Base-by-base conservation (phyloP, 768 basidiomycete genomes). In the Mycena maculata region DNA sequence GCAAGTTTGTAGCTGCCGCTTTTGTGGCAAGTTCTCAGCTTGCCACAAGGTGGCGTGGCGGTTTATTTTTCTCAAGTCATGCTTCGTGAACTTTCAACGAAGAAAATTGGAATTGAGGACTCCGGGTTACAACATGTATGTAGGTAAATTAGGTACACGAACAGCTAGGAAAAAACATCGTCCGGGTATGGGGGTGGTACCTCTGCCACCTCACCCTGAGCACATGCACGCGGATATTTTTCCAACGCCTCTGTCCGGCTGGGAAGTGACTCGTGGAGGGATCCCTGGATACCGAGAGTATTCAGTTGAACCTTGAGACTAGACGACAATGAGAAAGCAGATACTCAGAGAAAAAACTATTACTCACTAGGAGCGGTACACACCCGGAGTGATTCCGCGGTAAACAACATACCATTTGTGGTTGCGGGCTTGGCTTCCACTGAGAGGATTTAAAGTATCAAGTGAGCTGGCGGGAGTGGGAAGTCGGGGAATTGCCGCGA, bases 301-400 rank as follows among this genome's bases (percentile, higher is more conserved):
- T 60, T 60, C 2, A 48, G 33, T 18, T 60, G 58, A 18, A 44
- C 13, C 18, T 60, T 47, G 3, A 60, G 36, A 39, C 58, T 60
- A 39, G 41, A 12, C 11, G 20, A 42, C 11, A 18, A n/a, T 42
- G 6, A 42, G 10, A 42, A 15, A 10, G 6, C 11, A 12, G 20
- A n/a, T 42, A 42, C 10, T 42, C 12, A 42, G 20, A 13, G 42
- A 44, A 44, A n/a, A 4, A n/a, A 8, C 8, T 4, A 22, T 5
- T 7, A 47, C 48, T 28, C 12, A 49, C 48, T 49, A 28, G 7
- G 48, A 49, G 2, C n/a, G n/a, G n/a, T n/a, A n/a, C n/a, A n/a
- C n/a, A n/a, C n/a, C n/a, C n/a, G n/a, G n/a, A n/a, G n/a, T n/a
- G n/a, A n/a, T n/a, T n/a, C n/a, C n/a, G n/a, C n/a, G n/a, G n/a